Base-by-base conservation (phyloP, 352 stramenopile genomes). In the Globisporangium takayamanum region DNA sequence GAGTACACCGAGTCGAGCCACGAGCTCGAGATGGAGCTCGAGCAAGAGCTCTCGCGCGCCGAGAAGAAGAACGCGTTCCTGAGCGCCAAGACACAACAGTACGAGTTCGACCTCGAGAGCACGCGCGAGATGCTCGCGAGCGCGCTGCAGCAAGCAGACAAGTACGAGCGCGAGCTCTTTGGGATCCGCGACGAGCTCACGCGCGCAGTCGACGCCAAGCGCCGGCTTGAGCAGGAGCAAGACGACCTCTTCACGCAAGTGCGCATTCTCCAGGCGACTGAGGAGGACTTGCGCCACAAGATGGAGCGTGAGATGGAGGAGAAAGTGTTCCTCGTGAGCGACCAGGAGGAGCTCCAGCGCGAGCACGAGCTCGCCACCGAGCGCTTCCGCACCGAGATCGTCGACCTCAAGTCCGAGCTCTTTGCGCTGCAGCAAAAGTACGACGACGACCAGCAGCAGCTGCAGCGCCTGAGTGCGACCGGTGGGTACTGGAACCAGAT, bases 251-350 rank as follows among this genome's bases (percentile, higher is more conserved):
- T 80, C 53, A 94, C 84, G 14, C 82, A 92, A 59, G 81, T 94
- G 56, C 84, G 84, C 57, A 84, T 94, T 16, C 61, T 94, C 45
- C 74, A 89, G 59, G 84, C 84, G 25, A 92, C 84, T 0, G 84
- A 92, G 46, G 74, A 71, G 10, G 84, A 94, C 63, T 55, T 94
- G 52, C 68, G 70, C 14, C 82, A 94, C 73, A 85, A 89, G 49
- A 82, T 94, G 68, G 84, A 94, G 69, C 78, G 82, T 8, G 84
- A 91, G 67, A 88, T 90, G 55, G 84, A 94, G 62, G 82, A 94
- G 51, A 91, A 90, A 62, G 81, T 94, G 22, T 94, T 94, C 58
- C 50, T 94, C 22, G 53, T 88, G 48, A 91, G 73, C 57, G 84
- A 94, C 57, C 80, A 92, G 46, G 84, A 91, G 50, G 84, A 94